Base-by-base conservation (phyloP, 306 rosid species). In the Pachyrhizus erosus region DNA sequence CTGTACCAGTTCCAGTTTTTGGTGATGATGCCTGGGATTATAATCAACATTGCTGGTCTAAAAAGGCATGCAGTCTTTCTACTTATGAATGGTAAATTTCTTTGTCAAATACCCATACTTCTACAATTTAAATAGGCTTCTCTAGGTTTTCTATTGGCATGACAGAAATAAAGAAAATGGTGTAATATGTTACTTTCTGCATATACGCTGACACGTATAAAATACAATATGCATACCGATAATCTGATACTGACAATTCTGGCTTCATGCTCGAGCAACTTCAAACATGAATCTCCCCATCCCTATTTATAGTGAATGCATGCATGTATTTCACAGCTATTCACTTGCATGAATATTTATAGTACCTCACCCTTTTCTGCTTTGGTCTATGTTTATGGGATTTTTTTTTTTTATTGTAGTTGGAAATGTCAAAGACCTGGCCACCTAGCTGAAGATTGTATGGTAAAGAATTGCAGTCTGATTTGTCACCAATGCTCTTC, bases 351-450 rank as follows among this genome's bases (percentile, higher is more conserved):
- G 51, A 23, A 67, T 39, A 40, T 75, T 6, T 51, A 14, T 46
- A 46, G 15, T 57, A 11, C 37, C 26, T 74, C 23, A 15, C 33
- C 73, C 48, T 57, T 76, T 74, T 86, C 42, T 57, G 71, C 51
- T 73, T 83, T 51, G 81, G 62, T 46, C 73, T 54, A 33, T 80
- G 12, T 64, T 84, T 81, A 80, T 66, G 21, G 73, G n/a, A 45
- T 42, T 42, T 72, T 72, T 87, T 70, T 80, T 70, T 80, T 80
- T 48, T 70, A 70, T 77, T 83, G 83, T 84, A 94, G 98, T 88
- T 94, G 96, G 97, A 94, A 89, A 87, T 94, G 98, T 79, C 89
- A 82, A 64, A 86, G 86, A 85, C 98, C 97, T 58, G 97, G 97
- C 67, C 98, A 94, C 87, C 90, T 94, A 66, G 94, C 98, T 62